Base-by-base conservation (phyloP, 495 filamentous ascomycete species). In the Penicillium cinerascens region DNA sequence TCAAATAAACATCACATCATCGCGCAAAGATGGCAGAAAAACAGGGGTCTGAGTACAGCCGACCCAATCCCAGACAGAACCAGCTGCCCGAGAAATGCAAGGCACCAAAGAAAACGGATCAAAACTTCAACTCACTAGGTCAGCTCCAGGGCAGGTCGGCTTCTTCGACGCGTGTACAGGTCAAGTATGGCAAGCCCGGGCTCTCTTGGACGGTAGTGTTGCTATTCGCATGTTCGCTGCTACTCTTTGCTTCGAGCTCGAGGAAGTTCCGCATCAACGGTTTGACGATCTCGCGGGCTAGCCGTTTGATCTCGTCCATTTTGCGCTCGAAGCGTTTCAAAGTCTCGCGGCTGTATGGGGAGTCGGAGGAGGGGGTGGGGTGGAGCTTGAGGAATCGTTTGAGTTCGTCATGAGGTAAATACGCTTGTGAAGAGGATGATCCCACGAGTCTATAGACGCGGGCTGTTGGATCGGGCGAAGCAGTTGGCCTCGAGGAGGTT, bases 191-290 rank as follows among this genome's bases (percentile, higher is more conserved):
- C 39, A 87, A 50, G 15, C 78, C 74, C 18, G 60, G 54, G 15
- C 68, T 70, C 6, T 66, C 60, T 39, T 37, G 52, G 36, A 45
- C 39, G 27, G 26, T 17, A 2, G 53, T 4, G 33, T 36, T 27
- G n/a, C 42, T 21, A n/a, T 15, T 35, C 0, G 54, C n/a, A 10
- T 49, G 54, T 5, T 61, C 60, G 9, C 47, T 56, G 18, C 71
- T 66, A 33, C 70, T 63, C 39, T 79, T 80, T 41, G 83, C 49
- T 65, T 95, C 90, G 45, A 92, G 67, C 65, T 93, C 89, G 17
- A 92, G 74, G 45, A 85, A 88, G 59, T 85, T 90, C 22, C 87
- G 81, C 87, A 92, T 92, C 18, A 96, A 69, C 22, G 91, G 89
- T 47, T 85, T 84, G n/a, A 95, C 90, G 23, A 85, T 80, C 55